Percentiles rank a stretch among this genome's conserved stretches.
Conservation (phyloP, 805 yeast species). For the Nakazawaea ernobii region DNA sequence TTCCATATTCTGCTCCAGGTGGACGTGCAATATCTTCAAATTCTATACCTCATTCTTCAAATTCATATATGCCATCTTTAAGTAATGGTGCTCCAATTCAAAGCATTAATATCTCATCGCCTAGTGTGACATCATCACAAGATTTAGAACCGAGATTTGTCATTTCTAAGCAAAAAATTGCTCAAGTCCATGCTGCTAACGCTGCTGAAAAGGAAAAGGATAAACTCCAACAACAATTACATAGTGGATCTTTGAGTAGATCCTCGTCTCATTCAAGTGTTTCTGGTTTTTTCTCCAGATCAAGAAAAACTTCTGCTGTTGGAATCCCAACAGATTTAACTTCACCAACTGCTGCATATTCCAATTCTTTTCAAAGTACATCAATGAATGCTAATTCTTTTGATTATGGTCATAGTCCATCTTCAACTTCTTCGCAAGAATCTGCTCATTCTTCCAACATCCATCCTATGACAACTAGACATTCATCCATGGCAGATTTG, state of each 20-base stretch:
- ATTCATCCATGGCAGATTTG: conserved; percentile 74
- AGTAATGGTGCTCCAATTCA: conserved; percentile 53
- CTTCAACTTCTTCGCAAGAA: conserved; percentile 21
- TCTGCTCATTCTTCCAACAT: conserved; percentile 31
- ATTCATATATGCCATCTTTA: conserved; percentile 39
- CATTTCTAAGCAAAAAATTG: conserved; percentile 71
- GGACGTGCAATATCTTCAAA: conserved; percentile 34
- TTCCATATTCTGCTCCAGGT: conserved; percentile 72
- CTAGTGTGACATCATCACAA: conserved; percentile 48
- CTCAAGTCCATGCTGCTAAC: conserved; percentile 44
- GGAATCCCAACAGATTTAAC: conserved; percentile 23
- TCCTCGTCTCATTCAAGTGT: conserved; percentile 42
- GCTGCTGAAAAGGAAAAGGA: conserved; percentile 21
- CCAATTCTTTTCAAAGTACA: conserved; percentile 8
- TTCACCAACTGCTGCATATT: conserved; percentile 9
- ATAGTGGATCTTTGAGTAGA: conserved; percentile 20
- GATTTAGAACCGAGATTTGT: conserved; percentile 83
- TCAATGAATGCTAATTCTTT: conserved; percentile 3
- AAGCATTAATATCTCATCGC: conserved; percentile 67
- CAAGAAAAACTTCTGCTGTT: conserved; percentile 36
- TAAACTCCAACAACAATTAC: conserved; percentile 8
- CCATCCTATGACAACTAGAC: conserved; percentile 45
- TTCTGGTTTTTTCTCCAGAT: conserved; percentile 44
- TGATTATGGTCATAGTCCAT: conserved; percentile 19
- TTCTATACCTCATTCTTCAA: conserved; percentile 20